Evolutionary conservation across 306 rosid species (phyloP).

Genomic region (Cucurbita maxima): DNA sequence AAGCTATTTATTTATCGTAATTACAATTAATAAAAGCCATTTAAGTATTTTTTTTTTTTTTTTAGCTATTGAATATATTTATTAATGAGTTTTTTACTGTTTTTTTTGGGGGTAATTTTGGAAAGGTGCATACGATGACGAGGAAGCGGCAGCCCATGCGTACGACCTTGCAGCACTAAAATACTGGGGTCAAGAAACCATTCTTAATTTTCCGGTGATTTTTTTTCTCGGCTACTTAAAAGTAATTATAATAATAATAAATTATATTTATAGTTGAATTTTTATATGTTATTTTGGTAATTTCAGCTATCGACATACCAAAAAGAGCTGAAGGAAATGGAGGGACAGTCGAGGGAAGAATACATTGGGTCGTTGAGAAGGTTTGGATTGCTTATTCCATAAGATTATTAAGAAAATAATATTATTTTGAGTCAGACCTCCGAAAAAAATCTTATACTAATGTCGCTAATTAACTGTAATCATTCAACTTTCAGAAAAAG

Average conservation of each 20-base stretch:
- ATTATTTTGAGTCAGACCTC: too few species aligned
- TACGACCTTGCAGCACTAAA: constrained; percentile 27
- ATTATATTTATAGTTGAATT: background rate
- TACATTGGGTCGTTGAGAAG: constrained; percentile 33
- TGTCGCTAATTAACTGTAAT: background rate
- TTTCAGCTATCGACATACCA: constrained; percentile 17
- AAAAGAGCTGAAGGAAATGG: constrained; percentile 27
- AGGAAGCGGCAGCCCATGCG: constrained; percentile 22
- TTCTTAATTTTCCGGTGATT: constrained; percentile 28
- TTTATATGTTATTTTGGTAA: background rate
- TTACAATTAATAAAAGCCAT: background rate
- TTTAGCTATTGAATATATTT: background rate
- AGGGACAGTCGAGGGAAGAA: constrained; percentile 30
- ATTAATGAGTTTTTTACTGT: background rate
- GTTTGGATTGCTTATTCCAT: background rate
- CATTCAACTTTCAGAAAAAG: constrained; percentile 42
- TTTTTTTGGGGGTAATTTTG: background rate
- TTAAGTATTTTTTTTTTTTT: background rate
- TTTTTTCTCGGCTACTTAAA: background rate
- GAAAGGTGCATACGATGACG: constrained; percentile 23
- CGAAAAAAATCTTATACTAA: too few species aligned
- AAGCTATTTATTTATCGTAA: background rate
- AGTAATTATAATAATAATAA: background rate
- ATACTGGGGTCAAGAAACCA: constrained; percentile 26
- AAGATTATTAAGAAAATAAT: background rate